phyloP scores from a whole-genome alignment of 2,329 filamentous ascomycete genomes.

The Myriosclerotinia curreyana region DNA sequence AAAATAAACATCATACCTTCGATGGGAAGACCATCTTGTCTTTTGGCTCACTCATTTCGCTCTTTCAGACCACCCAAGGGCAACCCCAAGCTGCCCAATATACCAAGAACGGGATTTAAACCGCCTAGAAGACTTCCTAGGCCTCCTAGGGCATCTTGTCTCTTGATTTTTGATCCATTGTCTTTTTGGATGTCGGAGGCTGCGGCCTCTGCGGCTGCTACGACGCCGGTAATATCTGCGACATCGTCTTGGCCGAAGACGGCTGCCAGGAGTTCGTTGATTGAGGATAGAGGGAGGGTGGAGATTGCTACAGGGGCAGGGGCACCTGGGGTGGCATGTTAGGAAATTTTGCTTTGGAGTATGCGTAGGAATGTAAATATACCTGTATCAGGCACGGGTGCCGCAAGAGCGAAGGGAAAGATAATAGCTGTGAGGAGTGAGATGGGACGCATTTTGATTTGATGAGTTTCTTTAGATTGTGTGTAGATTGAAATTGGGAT shows the following conservation, averaged over 20 bases:
- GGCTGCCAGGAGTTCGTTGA: neutral
- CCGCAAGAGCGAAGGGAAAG: constrained; percentile 11
- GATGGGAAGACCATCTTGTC: neutral
- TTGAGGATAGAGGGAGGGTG: neutral
- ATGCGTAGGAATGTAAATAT: neutral
- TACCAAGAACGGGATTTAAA: neutral
- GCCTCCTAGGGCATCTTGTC: neutral
- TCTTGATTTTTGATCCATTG: neutral
- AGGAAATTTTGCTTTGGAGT: neutral
- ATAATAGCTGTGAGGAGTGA: neutral
- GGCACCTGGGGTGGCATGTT: neutral
- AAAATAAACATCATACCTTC: neutral
- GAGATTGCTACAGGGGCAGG: too few species aligned
- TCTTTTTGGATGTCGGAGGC: neutral
- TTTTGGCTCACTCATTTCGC: neutral
- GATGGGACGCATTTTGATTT: constrained; percentile 6
- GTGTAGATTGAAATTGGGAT: neutral
- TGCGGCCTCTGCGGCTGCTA: neutral
- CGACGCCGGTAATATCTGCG: neutral
- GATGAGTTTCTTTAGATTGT: neutral
- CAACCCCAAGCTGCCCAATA: neutral
- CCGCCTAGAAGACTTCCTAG: neutral
- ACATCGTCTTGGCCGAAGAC: neutral
- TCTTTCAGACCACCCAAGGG: neutral
- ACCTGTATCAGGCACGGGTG: neutral